Evolutionary conservation across 176 grass and related monocot genomes (phyloP).

Genomic region (Cymbopogon citratus): DNA sequence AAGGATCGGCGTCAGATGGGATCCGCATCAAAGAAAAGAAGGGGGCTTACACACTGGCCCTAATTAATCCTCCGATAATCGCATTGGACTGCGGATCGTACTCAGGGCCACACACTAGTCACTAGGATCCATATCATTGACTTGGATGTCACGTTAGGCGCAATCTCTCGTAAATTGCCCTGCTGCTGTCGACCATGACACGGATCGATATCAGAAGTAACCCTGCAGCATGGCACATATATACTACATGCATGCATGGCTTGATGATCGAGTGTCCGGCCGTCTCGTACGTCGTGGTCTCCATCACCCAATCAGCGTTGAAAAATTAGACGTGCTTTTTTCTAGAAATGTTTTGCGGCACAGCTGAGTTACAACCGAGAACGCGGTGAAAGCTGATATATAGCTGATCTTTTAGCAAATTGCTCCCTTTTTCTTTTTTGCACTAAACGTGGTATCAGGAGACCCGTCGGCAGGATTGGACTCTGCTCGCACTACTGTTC

Average conservation of each 20-base stretch:
- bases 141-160: slow-evolving; percentile 21
- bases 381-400: neutral
- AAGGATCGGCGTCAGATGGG: neutral
- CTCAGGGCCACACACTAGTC: neutral
- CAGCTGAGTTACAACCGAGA: neutral
- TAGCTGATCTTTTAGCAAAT: neutral
- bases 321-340: neutral
- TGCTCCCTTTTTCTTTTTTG: neutral
- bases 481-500: too few species aligned
- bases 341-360: slow-evolving; percentile 4
- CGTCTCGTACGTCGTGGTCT: slow-evolving; percentile 26
- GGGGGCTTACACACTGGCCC: neutral
- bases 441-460: neutral
- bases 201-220: neutral
- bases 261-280: neutral
- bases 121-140: neutral
- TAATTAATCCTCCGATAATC: slow-evolving; percentile 5
- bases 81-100: slow-evolving; percentile 17
- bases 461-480: neutral
- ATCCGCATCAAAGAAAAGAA: neutral
- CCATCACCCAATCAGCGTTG: neutral
- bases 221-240: neutral
- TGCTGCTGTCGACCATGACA: neutral
- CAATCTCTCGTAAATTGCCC: neutral
- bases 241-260: neutral